Conservation (phyloP, 2,329 filamentous ascomycete genomes). For the Fusarium haematococcum region DNA sequence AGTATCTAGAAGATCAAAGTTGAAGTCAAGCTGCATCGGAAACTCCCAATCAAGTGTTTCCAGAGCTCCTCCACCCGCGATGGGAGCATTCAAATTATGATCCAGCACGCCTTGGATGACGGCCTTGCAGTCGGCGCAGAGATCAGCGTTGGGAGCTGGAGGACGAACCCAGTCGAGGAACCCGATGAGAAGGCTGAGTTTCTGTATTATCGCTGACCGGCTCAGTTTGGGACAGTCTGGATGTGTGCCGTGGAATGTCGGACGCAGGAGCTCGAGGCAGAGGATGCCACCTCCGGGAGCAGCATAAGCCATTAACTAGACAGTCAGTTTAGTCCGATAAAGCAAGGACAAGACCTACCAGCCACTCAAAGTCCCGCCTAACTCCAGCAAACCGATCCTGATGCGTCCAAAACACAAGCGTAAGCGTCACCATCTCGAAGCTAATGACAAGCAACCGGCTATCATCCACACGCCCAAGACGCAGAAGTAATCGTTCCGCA, state of each 20-base stretch:
- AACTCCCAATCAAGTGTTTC: conserved; percentile 51
- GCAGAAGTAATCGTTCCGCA: conserved; percentile 66
- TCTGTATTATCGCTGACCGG: conserved; percentile 62
- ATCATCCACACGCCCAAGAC: conserved; percentile 52
- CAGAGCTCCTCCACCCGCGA: conserved; percentile 36
- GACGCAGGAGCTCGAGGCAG: conserved; percentile 62
- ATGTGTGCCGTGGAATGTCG: conserved; percentile 51
- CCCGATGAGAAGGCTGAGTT: conserved; percentile 62
- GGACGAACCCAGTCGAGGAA: conserved; percentile 65
- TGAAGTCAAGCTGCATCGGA: conserved; percentile 52
- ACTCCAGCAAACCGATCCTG: conserved; percentile 57
- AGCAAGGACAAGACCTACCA: conserved; percentile 48
- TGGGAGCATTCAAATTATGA: conserved; percentile 57
- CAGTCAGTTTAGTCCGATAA: background rate
- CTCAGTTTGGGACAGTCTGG: conserved; percentile 52
- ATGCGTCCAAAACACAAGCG: conserved; percentile 62
- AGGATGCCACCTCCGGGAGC: conserved; percentile 63
- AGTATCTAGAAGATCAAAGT: conserved; percentile 62
- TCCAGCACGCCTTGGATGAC: conserved; percentile 65
- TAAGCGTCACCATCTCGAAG: conserved; percentile 60
- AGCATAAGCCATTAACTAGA: conserved; percentile 61
- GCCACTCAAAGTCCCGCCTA: conserved; percentile 61
- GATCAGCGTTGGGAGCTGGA: conserved; percentile 60
- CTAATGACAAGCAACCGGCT: conserved; percentile 58
- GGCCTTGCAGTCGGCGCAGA: conserved; percentile 59